Evolutionary conservation across 192 early-diverging fungal species (phyloP), one percentile per base, ranked within the genome.

Genomic region (Diversispora eburnea): DNA sequence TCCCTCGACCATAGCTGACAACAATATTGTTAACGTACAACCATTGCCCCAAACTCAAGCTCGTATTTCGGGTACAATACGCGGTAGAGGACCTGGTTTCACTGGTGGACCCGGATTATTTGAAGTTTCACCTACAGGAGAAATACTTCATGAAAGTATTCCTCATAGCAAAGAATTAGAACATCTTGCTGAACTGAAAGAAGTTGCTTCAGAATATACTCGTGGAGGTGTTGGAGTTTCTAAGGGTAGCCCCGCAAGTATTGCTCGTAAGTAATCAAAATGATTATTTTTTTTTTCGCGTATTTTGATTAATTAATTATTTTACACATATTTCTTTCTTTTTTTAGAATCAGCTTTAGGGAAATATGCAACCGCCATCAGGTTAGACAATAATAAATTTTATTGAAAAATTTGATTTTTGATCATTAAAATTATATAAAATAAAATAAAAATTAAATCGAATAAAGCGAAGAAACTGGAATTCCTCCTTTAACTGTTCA

Each of bases 321-420:
- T 54, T 54, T 54, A 58, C 22, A 20, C 3, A 58, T 58, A 15
- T 19, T n/a, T 22, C 20, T 57, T 20, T 22, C 22, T 58, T 5
- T 58, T 13, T 17, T 13, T 17, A 70, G 68, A 70, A 45, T 46
- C 41, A 57, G 68, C 68, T 9, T 8, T 70, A 12, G 56, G 68
- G 3, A 70, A 70, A 70, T 70, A 70, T 22, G 49, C 54, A 8
- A 70, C 68, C 8, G 68, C 68, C 3, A 43, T 64, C 9, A 58
- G 57, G 57, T 58, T 20, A 25, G 9, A 58, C 57, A 25, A 25
- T 58, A 19, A 8, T 6, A 20, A 0, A 19, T 58, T 25, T 5
- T 58, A 58, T 58, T 5, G n/a, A 33, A 20, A 58, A n/a, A 19
- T 2, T 54, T 54, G 6, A 17, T 54, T 54, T 49, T 54, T 54